Evolutionary conservation across 768 basidiomycete species (phyloP), one percentile per base, ranked within the genome.

Genomic region (Boletus tomentosulus): DNA sequence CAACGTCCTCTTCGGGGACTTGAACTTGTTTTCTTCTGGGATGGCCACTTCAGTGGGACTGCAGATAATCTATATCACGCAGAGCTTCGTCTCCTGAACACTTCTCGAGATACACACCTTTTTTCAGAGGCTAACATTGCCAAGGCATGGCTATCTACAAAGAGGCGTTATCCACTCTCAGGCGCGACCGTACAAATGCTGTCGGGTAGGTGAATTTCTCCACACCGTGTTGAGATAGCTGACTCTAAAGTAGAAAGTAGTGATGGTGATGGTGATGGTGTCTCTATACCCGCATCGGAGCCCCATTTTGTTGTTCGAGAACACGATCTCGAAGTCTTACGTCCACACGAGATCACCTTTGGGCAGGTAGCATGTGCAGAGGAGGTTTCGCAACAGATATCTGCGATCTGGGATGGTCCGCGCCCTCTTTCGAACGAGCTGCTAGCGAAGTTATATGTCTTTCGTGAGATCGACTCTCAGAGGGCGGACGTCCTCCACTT

Each of bases 401-500:
- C 66, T 7, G 62, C 57, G 5, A 55, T 76, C 5, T 42, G 74
- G 16, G 61, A 74, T 22, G 72, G 69, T 6, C 61, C 72, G 16
- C 65, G 69, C n/a, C 54, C 60, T 27, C 71, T 83, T 15, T 77
- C 78, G n/a, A 65, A 75, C 54, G 57, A 74, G 15, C 52, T 77
- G 11, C 68, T 79, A 7, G 73, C 74, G 3, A 73, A 74, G 24
- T 37, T 83, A 1, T 68, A 73, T 45, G 61, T 83, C 51, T 67
- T 80, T 22, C 66, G 61, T 48, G 73, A 74, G 51, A 65, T 62
- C 6, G 46, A 28, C 31, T 5, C 51, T 10, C 75, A 78, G 58
- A 53, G 62, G 12, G 47, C 66, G 2, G 66, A 69, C 16, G 62
- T 53, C 6, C 66, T 76, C 46, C 78, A 83, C 56, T 38, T 82